Evolutionary conservation across 148 eudicot species (phyloP), one percentile per base, ranked within the genome.

Genomic region (Fagopyrum tataricum): DNA sequence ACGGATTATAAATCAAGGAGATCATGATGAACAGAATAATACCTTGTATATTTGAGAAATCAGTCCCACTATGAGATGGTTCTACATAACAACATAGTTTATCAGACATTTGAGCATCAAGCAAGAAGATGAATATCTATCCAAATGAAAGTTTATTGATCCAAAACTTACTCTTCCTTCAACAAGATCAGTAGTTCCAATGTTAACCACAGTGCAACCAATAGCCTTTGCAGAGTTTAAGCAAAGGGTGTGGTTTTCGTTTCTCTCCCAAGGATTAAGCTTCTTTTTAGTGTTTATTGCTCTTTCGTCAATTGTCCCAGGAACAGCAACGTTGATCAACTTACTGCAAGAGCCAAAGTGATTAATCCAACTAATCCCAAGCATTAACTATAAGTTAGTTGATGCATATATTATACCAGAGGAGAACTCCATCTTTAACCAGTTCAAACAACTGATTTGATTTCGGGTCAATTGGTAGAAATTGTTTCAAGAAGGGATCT

Each of bases 141-240:
- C 6, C 40, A 13, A 61, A 41, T 68, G 24, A 68, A 12, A 68
- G 71, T 39, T 12, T n/a, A n/a, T 23, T 59, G 23, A 21, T 47
- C 2, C 64, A 73, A 31, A 31, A 81, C 96, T 82, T 83, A 93
- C 98, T 81, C 96, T 88, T 70, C 81, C 91, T 80, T 93, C 98
- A 68, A 85, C 86, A 74, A 93, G 73, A 79, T 93, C 98, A 69
- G 90, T 93, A 59, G 93, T 86, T 76, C 98, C 96, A 72, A 93
- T 90, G 70, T 93, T 93, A 26, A 93, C 98, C 47, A 93, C 98
- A 8, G 98, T 93, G 82, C 98, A 93, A 55, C 98, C 98, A 42
- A 93, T 93, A 67, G 98, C 98, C 86, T 93, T 93, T 1, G 98
- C 98, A 73, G 98, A 93, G 74, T 93, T 93, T 46, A 93, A 92